Evolutionary conservation across 1,284 basidiomycete genomes (phyloP).

Genomic region (Ceratorhiza oryzae-sativae): DNA sequence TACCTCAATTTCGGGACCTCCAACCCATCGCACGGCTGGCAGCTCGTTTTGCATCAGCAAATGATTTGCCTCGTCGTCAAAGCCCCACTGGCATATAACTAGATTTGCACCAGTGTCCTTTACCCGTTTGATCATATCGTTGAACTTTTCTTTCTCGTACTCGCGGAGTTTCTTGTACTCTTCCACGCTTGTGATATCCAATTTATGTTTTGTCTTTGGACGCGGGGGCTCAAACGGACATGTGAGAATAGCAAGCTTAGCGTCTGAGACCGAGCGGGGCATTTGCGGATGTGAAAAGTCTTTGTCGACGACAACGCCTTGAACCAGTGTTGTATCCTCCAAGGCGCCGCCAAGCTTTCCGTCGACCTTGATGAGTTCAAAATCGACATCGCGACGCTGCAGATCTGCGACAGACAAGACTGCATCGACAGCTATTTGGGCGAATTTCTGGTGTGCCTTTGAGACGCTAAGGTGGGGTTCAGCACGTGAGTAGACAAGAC

Average conservation of each 20-base stretch:
- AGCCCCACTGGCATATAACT: conserved; percentile 99
- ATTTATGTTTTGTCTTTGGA: conserved; percentile 99
- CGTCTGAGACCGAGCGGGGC: conserved; percentile 88
- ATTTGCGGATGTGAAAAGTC: conserved; percentile 99
- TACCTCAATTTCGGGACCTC: conserved; percentile 98
- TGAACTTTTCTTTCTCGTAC: conserved; percentile 96
- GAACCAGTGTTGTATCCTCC: conserved; percentile 91
- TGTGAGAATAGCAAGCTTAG: conserved; percentile 94
- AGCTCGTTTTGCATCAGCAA: conserved; percentile 96
- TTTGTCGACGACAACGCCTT: conserved; percentile 98
- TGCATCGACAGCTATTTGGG: conserved; percentile 96
- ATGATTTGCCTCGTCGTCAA: conserved; percentile 99
- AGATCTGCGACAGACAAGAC: conserved; percentile 96
- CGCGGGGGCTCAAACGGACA: conserved; percentile 99
- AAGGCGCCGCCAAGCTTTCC: conserved; percentile 98
- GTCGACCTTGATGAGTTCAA: conserved; percentile 99
- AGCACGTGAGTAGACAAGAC: not conserved
- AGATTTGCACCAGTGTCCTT: conserved; percentile 99
- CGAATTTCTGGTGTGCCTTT: conserved; percentile 94
- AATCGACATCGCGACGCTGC: conserved; percentile 92
- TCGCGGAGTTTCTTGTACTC: conserved; percentile 95
- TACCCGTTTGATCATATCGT: conserved; percentile 95
- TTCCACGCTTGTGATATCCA: conserved; percentile 97
- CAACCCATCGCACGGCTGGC: conserved; percentile 99
- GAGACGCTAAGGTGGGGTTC: conserved; percentile 73